Percentiles rank a stretch among this genome's conserved stretches.
Evolutionary conservation across 228 moss, liverwort and hornwort species (phyloP).

Genomic region (Sphagnum fallax): DNA sequence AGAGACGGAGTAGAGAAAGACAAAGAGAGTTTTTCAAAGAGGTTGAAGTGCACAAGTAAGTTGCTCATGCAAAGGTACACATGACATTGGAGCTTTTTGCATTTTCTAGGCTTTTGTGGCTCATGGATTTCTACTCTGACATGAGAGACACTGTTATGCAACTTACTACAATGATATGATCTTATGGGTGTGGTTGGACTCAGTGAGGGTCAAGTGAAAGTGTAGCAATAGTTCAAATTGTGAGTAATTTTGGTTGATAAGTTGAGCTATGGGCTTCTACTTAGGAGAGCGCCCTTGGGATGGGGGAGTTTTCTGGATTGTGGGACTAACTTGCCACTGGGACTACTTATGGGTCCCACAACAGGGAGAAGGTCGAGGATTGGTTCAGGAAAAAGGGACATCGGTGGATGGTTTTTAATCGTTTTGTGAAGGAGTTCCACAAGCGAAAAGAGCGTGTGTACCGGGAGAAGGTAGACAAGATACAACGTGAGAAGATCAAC

Average conservation of each 20-base stretch:
- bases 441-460: slow-evolving; percentile 91
- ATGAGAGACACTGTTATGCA: too few species aligned
- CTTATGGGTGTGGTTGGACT: too few species aligned
- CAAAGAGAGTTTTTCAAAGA: slow-evolving; percentile 94
- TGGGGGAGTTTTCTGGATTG: not conserved
- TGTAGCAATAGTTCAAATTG: too few species aligned
- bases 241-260: too few species aligned
- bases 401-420: slow-evolving; percentile 67
- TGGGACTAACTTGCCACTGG: not conserved
- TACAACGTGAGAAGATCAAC: slow-evolving; percentile 97
- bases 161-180: too few species aligned
- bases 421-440: slow-evolving; percentile 91
- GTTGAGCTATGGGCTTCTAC: too few species aligned
- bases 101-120: not conserved
- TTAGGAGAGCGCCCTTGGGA: too few species aligned
- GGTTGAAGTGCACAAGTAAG: slow-evolving; percentile 84
- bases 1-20: slow-evolving; percentile 80
- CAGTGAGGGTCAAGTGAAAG: too few species aligned
- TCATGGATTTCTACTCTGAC: too few species aligned
- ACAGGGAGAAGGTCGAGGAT: slow-evolving; percentile 95
- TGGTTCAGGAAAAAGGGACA: slow-evolving; percentile 77
- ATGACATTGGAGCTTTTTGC: not conserved
- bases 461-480: slow-evolving; percentile 87
- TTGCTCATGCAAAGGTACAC: not conserved
- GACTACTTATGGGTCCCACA: too few species aligned